These are phyloP conservation scores for Stipa capillata DNA, from an alignment of 176 grass and related monocot species.

Conservation along the genomic window DNA sequence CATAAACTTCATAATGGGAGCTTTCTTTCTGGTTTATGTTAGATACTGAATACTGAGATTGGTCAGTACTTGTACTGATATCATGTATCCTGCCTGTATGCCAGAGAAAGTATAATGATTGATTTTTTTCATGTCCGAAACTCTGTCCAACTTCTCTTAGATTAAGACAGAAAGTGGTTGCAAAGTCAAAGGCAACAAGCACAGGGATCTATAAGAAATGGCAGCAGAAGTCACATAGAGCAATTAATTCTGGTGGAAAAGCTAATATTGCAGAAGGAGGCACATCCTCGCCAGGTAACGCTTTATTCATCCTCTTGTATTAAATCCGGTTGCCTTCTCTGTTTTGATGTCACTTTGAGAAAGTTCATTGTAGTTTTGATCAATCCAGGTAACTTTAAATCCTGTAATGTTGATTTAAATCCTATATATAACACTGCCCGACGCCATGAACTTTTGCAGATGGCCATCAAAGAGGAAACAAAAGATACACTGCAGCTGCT, in stretches of 20 bases:
- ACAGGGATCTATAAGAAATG: conserved; percentile 89
- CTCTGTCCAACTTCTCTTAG: conserved; percentile 18
- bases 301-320: not conserved
- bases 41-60: not conserved
- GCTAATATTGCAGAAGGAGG: conserved; percentile 17
- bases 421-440: not conserved
- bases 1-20: not conserved
- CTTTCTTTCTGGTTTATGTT: not conserved
- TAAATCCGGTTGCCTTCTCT: not conserved
- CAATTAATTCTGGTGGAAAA: conserved; percentile 59
- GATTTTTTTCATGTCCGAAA: not conserved
- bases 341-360: not conserved
- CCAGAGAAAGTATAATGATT: not conserved
- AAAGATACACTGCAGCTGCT: conserved; percentile 12
- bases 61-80: not conserved
- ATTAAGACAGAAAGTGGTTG: conserved; percentile 74
- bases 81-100: not conserved
- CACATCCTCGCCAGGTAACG: conserved; percentile 32
- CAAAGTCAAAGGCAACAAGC: conserved; percentile 54
- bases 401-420: not conserved
- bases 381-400: not conserved
- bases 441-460: conserved; percentile 25
- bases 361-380: conserved; percentile 1
- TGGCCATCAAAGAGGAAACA: conserved; percentile 55
- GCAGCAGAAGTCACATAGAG: conserved; percentile 70